Conservation (phyloP, 495 filamentous ascomycete genomes). For the Monascus purpureus region DNA sequence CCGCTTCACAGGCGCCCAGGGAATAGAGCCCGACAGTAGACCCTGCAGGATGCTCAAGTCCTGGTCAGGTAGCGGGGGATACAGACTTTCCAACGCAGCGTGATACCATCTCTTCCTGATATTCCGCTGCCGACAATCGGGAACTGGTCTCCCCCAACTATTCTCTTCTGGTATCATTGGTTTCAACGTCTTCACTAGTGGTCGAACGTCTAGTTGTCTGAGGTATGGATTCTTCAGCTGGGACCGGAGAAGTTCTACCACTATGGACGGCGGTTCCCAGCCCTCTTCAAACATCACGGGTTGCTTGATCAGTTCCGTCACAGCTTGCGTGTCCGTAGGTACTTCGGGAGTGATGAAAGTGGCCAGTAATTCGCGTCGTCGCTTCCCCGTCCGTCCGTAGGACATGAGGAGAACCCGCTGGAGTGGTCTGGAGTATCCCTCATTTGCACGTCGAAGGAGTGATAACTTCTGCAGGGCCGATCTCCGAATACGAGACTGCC, state of each 20-base stretch:
- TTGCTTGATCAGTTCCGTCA: conserved; percentile 9
- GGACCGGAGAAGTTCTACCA: conserved; percentile 21
- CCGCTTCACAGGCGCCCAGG: conserved; percentile 26
- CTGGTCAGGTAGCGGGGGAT: conserved; percentile 56
- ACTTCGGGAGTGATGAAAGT: conserved; percentile 27
- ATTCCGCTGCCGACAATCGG: conserved; percentile 37
- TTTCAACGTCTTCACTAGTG: conserved; percentile 21
- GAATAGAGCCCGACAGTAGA: conserved; percentile 38
- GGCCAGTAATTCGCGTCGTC: conserved; percentile 46
- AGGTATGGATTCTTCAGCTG: conserved; percentile 17
- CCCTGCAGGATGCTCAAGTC: conserved; percentile 51
- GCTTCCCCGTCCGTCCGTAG: conserved; percentile 62
- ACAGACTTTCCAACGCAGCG: conserved; percentile 33
- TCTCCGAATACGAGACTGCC: conserved; percentile 10
- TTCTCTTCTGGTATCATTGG: conserved; percentile 46
- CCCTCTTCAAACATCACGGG: conserved; percentile 13
- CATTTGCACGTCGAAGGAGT: conserved; percentile 43
- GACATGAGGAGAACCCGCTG: conserved; percentile 47
- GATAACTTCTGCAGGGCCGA: conserved; percentile 13
- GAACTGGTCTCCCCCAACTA: conserved; percentile 46
- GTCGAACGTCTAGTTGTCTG: conserved; percentile 9
- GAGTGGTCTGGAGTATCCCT: conserved; percentile 48
- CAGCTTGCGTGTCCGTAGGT: conserved; percentile 15
- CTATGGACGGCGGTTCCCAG: conserved; percentile 21
- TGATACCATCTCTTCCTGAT: conserved; percentile 49